Base-by-base conservation (phyloP, 192 early-diverging fungal genomes). In the Coemansia sp. region DNA sequence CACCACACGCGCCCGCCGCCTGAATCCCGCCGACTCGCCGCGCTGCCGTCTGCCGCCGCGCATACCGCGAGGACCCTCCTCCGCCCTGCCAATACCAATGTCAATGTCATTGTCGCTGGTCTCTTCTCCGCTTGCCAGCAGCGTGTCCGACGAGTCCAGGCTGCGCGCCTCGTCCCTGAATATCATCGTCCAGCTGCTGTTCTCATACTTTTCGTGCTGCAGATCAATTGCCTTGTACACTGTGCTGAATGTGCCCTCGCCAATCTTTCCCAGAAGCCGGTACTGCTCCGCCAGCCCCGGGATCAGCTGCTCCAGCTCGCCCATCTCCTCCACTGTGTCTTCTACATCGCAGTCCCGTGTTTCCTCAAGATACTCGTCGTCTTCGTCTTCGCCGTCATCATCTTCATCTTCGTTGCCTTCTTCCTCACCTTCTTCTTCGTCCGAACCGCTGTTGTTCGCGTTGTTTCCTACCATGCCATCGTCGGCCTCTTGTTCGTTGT, bases 151-250 rank as follows among this genome's bases (percentile, higher is more conserved):
- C 59, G 39, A 36, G 8, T 41, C 63, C 26, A 62, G 57, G 10
- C 37, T 43, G 13, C 47, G 41, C 8, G 21, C 21, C 32, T 60
- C 61, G 36, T 63, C 66, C 15, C 69, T 59, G 46, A 80, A 78
- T 7, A 75, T 78, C 70, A 83, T 75, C 16, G 85, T 86, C 88
- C 90, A 91, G 36, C 73, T 68, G 41, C 74, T 65, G 70, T 96
- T 95, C 51, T 92, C 87, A 70, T 91, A 94, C 11, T 72, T 61
- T 8, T 88, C 79, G 66, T 94, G 87, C 39, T 87, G 74, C 10
- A 92, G 67, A 65, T 98, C 94, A 13, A 93, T 68, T 4, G 95
- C 94, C 70, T 91, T 94, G 81, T 96, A 98, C 4, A 98, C 96
- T 0, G 90, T 89, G 69, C 91, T 92, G 68, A 96, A 98, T 0